Conservation (phyloP, 2,329 filamentous ascomycete species). For the Talaromyces albobiverticillius region DNA sequence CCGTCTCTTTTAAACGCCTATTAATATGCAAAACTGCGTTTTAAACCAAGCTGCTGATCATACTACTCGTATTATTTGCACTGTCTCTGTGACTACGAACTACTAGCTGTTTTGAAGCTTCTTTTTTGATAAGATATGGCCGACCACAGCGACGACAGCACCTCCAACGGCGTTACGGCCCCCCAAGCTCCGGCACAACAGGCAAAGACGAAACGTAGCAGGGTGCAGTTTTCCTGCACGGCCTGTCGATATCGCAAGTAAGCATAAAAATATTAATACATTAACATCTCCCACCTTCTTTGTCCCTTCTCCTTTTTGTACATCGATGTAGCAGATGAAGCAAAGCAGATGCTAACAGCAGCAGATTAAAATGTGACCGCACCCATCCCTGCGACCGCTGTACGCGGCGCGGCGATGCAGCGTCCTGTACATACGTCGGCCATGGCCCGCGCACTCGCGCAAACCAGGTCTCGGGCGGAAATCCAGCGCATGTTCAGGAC, state of each 20-base stretch:
- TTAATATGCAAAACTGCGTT: no score
- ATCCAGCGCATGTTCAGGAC: conserved; percentile 31
- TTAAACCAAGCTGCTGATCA: no score
- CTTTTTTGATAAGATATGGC: conserved; percentile 4
- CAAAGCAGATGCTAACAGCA: neutral
- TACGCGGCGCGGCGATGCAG: conserved; percentile 30
- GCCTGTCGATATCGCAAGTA: conserved; percentile 36
- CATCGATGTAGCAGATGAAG: neutral
- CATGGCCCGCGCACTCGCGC: conserved; percentile 31
- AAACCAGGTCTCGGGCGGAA: conserved; percentile 25
- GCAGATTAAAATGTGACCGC: conserved; percentile 35
- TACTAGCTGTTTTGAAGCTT: no score
- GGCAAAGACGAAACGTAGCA: conserved; percentile 29
- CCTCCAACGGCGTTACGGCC: no score
- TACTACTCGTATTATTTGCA: no score
- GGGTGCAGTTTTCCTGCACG: conserved; percentile 40
- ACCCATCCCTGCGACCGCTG: conserved; percentile 35
- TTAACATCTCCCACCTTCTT: no score
- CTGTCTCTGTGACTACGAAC: no score
- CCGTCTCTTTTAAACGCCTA: no score
- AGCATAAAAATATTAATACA: no score
- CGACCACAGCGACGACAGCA: neutral
- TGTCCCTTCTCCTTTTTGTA: no score
- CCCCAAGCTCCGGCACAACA: neutral
- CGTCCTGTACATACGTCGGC: conserved; percentile 33